Conservation (phyloP, 768 basidiomycete genomes). For the Lentinus tigrinus region DNA sequence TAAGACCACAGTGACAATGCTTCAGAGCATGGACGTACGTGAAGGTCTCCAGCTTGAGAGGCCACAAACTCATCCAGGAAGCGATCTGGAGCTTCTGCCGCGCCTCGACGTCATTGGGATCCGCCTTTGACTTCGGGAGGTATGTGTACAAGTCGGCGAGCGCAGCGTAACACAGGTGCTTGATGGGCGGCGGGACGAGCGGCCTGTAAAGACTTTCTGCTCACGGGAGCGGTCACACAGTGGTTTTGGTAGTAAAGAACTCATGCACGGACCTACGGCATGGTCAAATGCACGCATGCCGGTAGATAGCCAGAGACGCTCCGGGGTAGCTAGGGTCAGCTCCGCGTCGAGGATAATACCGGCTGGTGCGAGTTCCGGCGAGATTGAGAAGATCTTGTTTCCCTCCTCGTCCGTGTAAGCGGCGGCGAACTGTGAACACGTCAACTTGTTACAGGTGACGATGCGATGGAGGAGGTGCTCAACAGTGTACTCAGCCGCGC, state of each 20-base stretch:
- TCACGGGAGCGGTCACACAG: too few relatives aligned
- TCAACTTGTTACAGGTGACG: not conserved
- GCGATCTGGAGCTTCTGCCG: conserved; percentile 71
- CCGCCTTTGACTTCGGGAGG: conserved; percentile 61
- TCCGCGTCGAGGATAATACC: conserved; percentile 78
- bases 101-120: conserved; percentile 50
- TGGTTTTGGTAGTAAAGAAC: too few relatives aligned
- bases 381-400: conserved; percentile 53
- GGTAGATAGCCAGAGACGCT: conserved; percentile 74
- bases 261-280: conserved; percentile 52
- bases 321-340: conserved; percentile 68
- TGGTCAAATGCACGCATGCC: conserved; percentile 81
- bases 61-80: conserved; percentile 81
- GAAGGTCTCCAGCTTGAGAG: conserved; percentile 53
- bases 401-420: conserved; percentile 72
- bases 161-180: conserved; percentile 61
- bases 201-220: conserved; percentile 67
- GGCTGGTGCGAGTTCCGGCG: conserved; percentile 50
- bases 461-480: conserved; percentile 14
- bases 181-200: conserved; percentile 51
- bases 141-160: conserved; percentile 71
- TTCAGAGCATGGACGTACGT: conserved; percentile 35
- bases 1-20: not conserved
- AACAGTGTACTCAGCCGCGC: conserved; percentile 73
- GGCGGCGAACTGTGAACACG: conserved; percentile 30